These are phyloP conservation scores for Spiromastix sp. DNA, from an alignment of 2,329 filamentous ascomycete species.

Conservation along the genomic window DNA sequence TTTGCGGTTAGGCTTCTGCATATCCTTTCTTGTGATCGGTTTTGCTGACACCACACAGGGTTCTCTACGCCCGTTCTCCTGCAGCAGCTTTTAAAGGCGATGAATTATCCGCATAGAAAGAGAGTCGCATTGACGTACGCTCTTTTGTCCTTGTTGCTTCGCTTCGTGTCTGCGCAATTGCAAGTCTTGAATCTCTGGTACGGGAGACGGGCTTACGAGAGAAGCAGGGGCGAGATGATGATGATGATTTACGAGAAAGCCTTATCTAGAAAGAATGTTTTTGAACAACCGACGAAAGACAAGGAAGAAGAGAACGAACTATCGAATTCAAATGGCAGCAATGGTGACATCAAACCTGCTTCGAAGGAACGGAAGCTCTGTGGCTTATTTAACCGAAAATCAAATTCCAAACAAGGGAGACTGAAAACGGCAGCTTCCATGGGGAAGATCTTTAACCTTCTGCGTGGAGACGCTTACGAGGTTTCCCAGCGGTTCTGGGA, in stretches of 20 bases:
- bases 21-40: not conserved
- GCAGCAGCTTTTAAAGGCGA: slow-evolving; percentile 59
- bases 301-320: slow-evolving; percentile 14
- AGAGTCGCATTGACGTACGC: slow-evolving; percentile 57
- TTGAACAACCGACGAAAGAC: slow-evolving; percentile 17
- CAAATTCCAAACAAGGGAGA: slow-evolving; percentile 12
- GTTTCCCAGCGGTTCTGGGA: slow-evolving; percentile 64
- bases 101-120: slow-evolving; percentile 45
- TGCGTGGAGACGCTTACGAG: slow-evolving; percentile 47
- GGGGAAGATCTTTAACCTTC: slow-evolving; percentile 82
- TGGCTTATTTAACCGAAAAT: too few species aligned
- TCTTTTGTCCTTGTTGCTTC: slow-evolving; percentile 47
- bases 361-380: too few species aligned
- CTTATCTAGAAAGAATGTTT: slow-evolving; percentile 51
- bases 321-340: not conserved
- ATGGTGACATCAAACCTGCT: not conserved
- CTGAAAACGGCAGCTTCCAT: slow-evolving; percentile 59
- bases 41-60: slow-evolving; percentile 26
- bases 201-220: slow-evolving; percentile 71
- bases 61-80: slow-evolving; percentile 57
- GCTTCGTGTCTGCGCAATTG: slow-evolving; percentile 54
- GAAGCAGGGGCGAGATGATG: slow-evolving; percentile 74
- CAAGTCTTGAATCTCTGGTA: slow-evolving; percentile 69
- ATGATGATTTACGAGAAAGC: slow-evolving; percentile 78
- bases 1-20: slow-evolving; percentile 33